Conservation (phyloP, 176 grass and related monocot genomes). For the Cymbopogon citratus region DNA sequence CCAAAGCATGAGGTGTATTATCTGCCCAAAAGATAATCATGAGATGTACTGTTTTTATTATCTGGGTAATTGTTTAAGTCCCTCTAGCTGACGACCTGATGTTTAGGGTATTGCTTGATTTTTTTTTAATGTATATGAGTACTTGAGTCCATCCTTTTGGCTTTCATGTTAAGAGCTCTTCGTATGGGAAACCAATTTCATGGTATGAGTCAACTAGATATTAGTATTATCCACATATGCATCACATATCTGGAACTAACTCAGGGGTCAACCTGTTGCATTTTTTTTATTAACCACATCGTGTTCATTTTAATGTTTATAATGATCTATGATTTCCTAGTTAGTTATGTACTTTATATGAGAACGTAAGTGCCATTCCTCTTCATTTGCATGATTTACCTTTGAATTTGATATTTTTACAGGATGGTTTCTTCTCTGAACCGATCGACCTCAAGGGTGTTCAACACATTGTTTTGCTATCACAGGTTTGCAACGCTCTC, state of each 20-base stretch:
- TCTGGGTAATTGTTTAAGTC: background rate
- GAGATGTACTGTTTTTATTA: background rate
- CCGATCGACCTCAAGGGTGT: slow-evolving; percentile 47
- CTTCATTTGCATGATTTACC: background rate
- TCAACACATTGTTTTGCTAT: slow-evolving; percentile 81
- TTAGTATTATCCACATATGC: background rate
- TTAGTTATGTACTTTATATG: background rate
- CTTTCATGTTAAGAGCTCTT: background rate
- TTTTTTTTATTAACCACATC: background rate
- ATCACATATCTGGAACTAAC: background rate
- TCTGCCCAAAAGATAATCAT: background rate
- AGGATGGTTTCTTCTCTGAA: slow-evolving; percentile 89
- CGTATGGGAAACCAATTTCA: background rate
- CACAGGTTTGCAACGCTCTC: slow-evolving; percentile 60
- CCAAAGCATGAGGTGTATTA: background rate
- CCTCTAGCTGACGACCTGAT: background rate
- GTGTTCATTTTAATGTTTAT: background rate
- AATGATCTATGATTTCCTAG: background rate
- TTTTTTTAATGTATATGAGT: background rate
- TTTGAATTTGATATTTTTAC: slow-evolving; percentile 18
- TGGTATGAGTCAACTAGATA: background rate
- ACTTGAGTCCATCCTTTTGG: background rate
- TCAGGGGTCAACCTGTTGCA: background rate
- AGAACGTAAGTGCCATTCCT: background rate
- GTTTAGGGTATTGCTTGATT: background rate